Percentiles rank a stretch among this genome's conserved stretches.
These are phyloP conservation scores for Suillus discolor DNA, from an alignment of 768 basidiomycete species.

Conservation along the genomic window DNA sequence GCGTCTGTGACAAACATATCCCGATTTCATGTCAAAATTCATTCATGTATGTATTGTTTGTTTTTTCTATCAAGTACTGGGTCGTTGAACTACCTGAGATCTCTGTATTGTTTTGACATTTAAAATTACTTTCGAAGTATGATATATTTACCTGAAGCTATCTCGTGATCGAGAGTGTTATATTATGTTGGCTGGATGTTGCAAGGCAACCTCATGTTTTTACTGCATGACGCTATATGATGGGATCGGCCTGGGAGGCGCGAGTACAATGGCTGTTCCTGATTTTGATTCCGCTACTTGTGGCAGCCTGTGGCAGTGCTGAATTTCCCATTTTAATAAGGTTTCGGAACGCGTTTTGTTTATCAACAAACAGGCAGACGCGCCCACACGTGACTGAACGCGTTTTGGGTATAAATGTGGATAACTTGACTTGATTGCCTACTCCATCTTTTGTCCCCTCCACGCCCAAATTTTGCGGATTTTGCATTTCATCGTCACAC, in stretches of 20 bases:
- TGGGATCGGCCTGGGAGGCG: too few species aligned
- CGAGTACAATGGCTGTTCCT: background rate
- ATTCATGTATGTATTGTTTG: background rate
- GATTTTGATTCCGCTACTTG: background rate
- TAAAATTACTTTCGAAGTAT: background rate
- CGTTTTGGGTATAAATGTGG: slow-evolving; percentile 11
- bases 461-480: background rate
- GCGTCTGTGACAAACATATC: background rate
- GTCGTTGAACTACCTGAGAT: background rate
- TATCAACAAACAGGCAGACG: slow-evolving; percentile 13
- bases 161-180: background rate
- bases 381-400: slow-evolving; percentile 14
- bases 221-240: background rate
- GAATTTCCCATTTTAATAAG: slow-evolving; percentile 14
- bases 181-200: background rate
- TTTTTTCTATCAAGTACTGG: too few species aligned
- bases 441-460: slow-evolving; percentile 9
- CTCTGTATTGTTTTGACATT: background rate
- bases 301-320: slow-evolving; percentile 10
- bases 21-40: background rate
- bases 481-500: background rate
- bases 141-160: background rate
- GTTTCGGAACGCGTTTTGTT: slow-evolving; percentile 7
- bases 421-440: background rate
- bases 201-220: background rate